A percentile compares a stretch with the other conserved stretches of the same genome.
Evolutionary conservation across 2,329 filamentous ascomycete species (phyloP).

Genomic region (Rhynchosporium agropyri): DNA sequence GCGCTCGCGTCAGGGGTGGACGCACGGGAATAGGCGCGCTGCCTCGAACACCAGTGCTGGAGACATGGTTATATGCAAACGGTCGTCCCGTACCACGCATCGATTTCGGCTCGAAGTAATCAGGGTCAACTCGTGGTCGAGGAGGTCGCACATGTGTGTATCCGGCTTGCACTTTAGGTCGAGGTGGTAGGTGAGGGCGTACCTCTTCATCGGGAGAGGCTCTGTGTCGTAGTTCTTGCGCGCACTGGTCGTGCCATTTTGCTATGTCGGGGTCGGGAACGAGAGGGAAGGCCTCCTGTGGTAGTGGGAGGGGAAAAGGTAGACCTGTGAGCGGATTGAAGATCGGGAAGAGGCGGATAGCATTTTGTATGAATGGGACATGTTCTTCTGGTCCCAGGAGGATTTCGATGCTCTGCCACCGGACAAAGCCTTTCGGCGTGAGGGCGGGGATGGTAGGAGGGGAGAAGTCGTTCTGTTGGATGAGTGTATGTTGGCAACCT

Average conservation of each 20-base stretch:
- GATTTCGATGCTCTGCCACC: constrained; percentile 92
- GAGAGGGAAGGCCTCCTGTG: constrained; percentile 66
- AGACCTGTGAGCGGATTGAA: constrained; percentile 74
- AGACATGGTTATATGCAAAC: constrained; percentile 26
- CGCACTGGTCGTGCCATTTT: constrained; percentile 81
- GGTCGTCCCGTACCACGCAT: constrained; percentile 18
- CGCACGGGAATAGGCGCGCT: constrained; percentile 29
- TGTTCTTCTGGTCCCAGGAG: constrained; percentile 87
- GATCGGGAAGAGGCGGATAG: constrained; percentile 76
- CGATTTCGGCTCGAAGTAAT: constrained; percentile 32
- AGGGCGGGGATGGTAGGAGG: constrained; percentile 80
- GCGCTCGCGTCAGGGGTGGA: constrained; percentile 39
- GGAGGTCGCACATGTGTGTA: constrained; percentile 37
- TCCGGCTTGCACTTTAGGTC: constrained; percentile 37
- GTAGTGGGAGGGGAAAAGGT: constrained; percentile 63
- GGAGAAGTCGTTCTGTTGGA: constrained; percentile 70
- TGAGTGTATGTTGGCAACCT: constrained; percentile 89
- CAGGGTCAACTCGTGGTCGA: constrained; percentile 23
- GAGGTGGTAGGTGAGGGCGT: constrained; percentile 35
- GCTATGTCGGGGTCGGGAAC: constrained; percentile 79
- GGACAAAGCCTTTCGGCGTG: constrained; percentile 81
- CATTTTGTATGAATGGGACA: constrained; percentile 78
- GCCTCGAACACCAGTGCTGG: constrained; percentile 13
- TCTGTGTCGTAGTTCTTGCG: constrained; percentile 68
- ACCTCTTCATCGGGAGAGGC: constrained; percentile 41